phyloP scores from a whole-genome alignment of 164 flowering plant species.

The Annona squamosa region DNA sequence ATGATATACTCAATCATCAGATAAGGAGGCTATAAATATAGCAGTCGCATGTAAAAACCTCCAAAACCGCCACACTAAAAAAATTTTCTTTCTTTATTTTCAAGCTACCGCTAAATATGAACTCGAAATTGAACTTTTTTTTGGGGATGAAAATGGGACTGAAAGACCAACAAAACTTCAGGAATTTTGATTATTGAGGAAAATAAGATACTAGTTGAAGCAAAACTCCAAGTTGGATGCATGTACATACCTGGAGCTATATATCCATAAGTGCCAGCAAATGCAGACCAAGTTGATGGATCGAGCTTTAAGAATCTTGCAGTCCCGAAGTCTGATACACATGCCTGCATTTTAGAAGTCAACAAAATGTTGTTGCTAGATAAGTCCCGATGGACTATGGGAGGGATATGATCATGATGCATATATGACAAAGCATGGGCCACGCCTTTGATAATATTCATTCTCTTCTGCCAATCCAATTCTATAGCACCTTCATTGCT shows the following conservation, averaged over 20 bases:
- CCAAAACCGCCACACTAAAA: too few relatives aligned
- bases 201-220: too few relatives aligned
- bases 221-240: neutral
- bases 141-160: too few relatives aligned
- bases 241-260: conserved; percentile 7
- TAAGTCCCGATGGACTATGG: conserved; percentile 5
- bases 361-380: conserved; percentile 4
- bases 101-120: too few relatives aligned
- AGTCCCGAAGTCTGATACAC: conserved; percentile 5
- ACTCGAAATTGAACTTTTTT: too few relatives aligned
- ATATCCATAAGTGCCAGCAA: conserved; percentile 8
- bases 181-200: too few relatives aligned
- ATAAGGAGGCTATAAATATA: too few relatives aligned
- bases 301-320: neutral
- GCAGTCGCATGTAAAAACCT: too few relatives aligned
- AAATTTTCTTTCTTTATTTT: too few relatives aligned
- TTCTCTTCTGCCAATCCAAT: conserved; percentile 16
- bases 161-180: too few relatives aligned
- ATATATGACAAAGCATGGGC: conserved; percentile 6
- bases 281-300: conserved; percentile 1
- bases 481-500: conserved; percentile 13
- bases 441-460: conserved; percentile 5
- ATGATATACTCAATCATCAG: too few relatives aligned
- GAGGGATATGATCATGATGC: conserved; percentile 14
- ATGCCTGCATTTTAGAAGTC: neutral